phyloP scores from a whole-genome alignment of 768 basidiomycete species.

The Lyophyllum semitale region DNA sequence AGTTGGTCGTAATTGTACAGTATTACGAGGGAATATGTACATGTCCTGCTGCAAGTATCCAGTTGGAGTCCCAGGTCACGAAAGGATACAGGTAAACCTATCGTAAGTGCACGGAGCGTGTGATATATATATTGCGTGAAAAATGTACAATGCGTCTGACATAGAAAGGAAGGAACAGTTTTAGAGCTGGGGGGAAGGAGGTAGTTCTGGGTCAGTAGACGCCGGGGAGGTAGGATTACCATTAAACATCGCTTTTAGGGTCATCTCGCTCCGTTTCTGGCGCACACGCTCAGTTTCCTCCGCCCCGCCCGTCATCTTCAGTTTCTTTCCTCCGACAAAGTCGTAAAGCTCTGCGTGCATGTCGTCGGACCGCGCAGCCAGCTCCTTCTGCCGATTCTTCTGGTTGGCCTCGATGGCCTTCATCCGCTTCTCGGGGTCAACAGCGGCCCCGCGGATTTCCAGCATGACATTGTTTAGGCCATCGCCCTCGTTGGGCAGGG shows the following conservation, averaged over 20 bases:
- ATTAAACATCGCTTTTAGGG: constrained; percentile 88
- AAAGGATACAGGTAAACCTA: neutral
- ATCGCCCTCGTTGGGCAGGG: constrained; percentile 64
- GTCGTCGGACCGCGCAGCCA: constrained; percentile 74
- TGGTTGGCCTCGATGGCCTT: constrained; percentile 93
- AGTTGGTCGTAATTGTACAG: neutral
- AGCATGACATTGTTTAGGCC: constrained; percentile 82
- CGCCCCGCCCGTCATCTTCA: constrained; percentile 95
- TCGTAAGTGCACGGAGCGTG: neutral
- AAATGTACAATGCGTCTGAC: constrained; percentile 13
- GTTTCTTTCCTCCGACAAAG: constrained; percentile 85
- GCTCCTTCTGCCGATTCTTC: constrained; percentile 75
- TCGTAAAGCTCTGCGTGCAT: constrained; percentile 82
- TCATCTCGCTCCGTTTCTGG: constrained; percentile 80
- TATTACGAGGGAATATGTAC: neutral
- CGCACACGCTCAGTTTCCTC: constrained; percentile 89
- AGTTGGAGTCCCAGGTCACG: constrained; percentile 4
- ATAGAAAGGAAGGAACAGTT: neutral
- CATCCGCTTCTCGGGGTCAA: constrained; percentile 82
- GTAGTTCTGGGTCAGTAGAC: constrained; percentile 11
- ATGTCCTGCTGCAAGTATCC: neutral
- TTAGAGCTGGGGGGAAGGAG: constrained; percentile 8
- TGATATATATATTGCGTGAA: constrained; percentile 20
- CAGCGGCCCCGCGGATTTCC: constrained; percentile 81
- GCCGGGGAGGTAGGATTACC: constrained; percentile 10